Evolutionary conservation across 164 flowering plant species (phyloP).

Genomic region (Stephania cephalantha): DNA sequence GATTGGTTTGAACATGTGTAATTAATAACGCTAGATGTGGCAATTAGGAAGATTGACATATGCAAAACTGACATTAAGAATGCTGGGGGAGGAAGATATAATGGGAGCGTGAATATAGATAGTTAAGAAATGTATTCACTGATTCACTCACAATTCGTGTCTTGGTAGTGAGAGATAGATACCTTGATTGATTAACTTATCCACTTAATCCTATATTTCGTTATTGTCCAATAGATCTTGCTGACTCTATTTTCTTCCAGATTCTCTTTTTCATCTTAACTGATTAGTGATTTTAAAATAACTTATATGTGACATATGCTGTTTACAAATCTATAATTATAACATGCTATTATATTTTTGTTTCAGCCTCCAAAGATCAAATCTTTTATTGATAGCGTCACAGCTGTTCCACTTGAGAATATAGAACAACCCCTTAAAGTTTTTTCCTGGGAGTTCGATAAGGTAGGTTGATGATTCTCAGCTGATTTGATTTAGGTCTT

Average conservation of each 20-base stretch:
- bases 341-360: neutral
- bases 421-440: constrained; percentile 61
- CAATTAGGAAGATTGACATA: neutral
- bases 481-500: neutral
- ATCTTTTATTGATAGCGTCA: constrained; percentile 65
- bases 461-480: constrained; percentile 36
- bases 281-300: neutral
- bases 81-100: neutral
- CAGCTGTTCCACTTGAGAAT: constrained; percentile 65
- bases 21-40: no score
- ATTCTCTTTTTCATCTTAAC: neutral
- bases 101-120: neutral
- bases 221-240: neutral
- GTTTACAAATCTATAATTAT: neutral
- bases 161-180: no score
- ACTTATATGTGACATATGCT: neutral
- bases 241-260: neutral
- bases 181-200: no score
- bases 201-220: no score
- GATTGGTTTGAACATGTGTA: no score
- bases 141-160: no score
- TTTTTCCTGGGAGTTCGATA: constrained; percentile 87
- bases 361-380: constrained; percentile 84
- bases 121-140: no score
- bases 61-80: neutral